Percentiles rank a stretch among this genome's conserved stretches.
These are phyloP conservation scores for Geoglossum glabrum DNA, from an alignment of 495 filamentous ascomycete species.

Conservation along the genomic window DNA sequence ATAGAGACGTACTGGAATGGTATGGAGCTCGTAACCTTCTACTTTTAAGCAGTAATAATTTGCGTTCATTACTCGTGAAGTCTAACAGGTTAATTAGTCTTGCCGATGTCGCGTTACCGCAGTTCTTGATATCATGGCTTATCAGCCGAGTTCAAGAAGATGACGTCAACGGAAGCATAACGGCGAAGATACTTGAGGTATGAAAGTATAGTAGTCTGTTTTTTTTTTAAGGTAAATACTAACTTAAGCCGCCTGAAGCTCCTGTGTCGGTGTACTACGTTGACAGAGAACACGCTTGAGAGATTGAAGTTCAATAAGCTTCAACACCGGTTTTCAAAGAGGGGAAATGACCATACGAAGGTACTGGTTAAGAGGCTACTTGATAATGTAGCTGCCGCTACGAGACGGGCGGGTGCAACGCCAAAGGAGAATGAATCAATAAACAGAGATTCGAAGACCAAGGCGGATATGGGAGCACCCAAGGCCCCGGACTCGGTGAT, in stretches of 20 bases:
- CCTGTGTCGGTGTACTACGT: conserved; percentile 39
- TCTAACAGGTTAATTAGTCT: neutral
- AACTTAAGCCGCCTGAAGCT: conserved; percentile 23
- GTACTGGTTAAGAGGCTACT: conserved; percentile 33
- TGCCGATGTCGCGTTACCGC: conserved; percentile 22
- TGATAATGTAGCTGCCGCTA: conserved; percentile 33
- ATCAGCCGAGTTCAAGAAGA: conserved; percentile 42
- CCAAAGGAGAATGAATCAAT: conserved; percentile 6
- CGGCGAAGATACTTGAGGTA: conserved; percentile 42
- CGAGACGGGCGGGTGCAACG: conserved; percentile 22
- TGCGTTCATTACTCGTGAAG: conserved; percentile 9
- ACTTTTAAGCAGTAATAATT: neutral
- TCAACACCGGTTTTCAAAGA: conserved; percentile 40
- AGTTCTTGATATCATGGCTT: conserved; percentile 41
- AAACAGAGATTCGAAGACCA: conserved; percentile 16
- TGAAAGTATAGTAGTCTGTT: too few species aligned
- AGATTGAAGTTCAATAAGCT: conserved; percentile 48
- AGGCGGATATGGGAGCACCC: conserved; percentile 16
- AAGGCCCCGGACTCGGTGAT: conserved; percentile 13
- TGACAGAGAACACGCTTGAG: conserved; percentile 39
- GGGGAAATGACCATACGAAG: conserved; percentile 42
- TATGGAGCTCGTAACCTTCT: conserved; percentile 20
- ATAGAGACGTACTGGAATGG: conserved; percentile 44
- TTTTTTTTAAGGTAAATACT: conserved; percentile 6
- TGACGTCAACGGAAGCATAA: conserved; percentile 42